phyloP scores from a whole-genome alignment of 2,329 filamentous ascomycete genomes.

The Passalora sequoiae region DNA sequence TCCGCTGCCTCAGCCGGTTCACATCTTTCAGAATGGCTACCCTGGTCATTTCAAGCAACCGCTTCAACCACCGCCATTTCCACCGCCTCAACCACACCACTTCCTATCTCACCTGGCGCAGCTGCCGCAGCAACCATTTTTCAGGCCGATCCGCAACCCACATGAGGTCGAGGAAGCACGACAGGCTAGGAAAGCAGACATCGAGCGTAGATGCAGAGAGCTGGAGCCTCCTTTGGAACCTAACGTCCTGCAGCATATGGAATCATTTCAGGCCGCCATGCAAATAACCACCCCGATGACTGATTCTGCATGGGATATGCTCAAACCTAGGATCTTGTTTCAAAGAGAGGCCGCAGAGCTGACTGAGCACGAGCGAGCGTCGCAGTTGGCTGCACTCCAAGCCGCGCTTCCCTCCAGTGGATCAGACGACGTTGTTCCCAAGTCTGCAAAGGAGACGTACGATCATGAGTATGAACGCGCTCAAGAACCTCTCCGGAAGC shows the following conservation, averaged over 20 bases:
- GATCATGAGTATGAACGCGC: slow-evolving; percentile 67
- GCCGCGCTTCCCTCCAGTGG: slow-evolving; percentile 45
- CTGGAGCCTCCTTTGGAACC: slow-evolving; percentile 62
- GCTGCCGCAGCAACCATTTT: slow-evolving; percentile 20
- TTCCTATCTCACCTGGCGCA: slow-evolving; percentile 1
- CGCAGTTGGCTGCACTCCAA: slow-evolving; percentile 37
- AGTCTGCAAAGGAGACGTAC: slow-evolving; percentile 53
- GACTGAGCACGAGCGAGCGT: slow-evolving; percentile 47
- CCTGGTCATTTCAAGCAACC: slow-evolving; percentile 5
- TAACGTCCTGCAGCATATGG: slow-evolving; percentile 61
- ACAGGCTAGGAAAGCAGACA: slow-evolving; percentile 60
- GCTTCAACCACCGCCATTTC: not conserved
- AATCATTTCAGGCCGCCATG: slow-evolving; percentile 68
- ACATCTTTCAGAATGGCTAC: slow-evolving; percentile 22
- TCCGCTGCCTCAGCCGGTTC: slow-evolving; percentile 27
- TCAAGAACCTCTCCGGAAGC: slow-evolving; percentile 62
- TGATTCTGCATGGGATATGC: slow-evolving; percentile 63
- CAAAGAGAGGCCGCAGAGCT: slow-evolving; percentile 62
- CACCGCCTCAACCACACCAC: slow-evolving; percentile 6
- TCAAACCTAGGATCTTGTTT: slow-evolving; percentile 62
- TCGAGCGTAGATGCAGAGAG: slow-evolving; percentile 61
- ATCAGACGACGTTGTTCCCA: slow-evolving; percentile 45
- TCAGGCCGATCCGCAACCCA: slow-evolving; percentile 49
- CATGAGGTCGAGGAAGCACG: slow-evolving; percentile 62
- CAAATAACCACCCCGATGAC: slow-evolving; percentile 64